Evolutionary conservation across 768 basidiomycete genomes (phyloP).

Genomic region (Tylopilus balloui): DNA sequence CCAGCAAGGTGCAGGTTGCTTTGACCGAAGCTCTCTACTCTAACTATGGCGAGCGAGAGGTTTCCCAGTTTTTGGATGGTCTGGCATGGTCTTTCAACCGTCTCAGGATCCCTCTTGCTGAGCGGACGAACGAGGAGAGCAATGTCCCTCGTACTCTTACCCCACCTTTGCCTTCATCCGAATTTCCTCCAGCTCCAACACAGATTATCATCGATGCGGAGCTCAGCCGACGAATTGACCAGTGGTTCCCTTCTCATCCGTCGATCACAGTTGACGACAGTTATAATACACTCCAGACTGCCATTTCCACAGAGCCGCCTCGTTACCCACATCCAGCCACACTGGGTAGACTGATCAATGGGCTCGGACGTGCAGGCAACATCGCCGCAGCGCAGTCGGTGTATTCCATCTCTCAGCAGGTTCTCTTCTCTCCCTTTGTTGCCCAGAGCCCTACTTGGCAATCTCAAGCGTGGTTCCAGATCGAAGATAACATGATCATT

Average conservation of each 20-base stretch:
- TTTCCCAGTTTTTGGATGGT: conserved; percentile 22
- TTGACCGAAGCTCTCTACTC: conserved; percentile 27
- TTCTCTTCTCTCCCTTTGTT: conserved; percentile 42
- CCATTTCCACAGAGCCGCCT: conserved; percentile 34
- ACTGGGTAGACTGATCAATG: conserved; percentile 61
- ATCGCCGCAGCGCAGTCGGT: conserved; percentile 57
- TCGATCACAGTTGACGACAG: conserved; percentile 35
- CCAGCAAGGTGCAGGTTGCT: conserved; percentile 16
- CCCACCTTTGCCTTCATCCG: conserved; percentile 10
- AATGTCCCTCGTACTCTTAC: conserved; percentile 7
- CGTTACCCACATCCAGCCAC: conserved; percentile 48
- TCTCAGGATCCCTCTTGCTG: conserved; percentile 18
- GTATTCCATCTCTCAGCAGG: conserved; percentile 64
- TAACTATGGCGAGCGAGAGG: conserved; percentile 13
- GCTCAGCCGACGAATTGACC: conserved; percentile 32
- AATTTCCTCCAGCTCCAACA: conserved; percentile 8
- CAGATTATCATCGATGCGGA: conserved; percentile 23
- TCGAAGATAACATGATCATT: conserved; percentile 90
- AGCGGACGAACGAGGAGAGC: conserved; percentile 10
- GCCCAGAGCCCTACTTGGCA: conserved; percentile 45
- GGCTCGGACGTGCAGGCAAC: conserved; percentile 59
- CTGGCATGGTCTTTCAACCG: conserved; percentile 17
- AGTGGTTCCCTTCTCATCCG: conserved; percentile 28
- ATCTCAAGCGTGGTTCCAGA: conserved; percentile 58
- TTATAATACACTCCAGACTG: conserved; percentile 47